These are phyloP conservation scores for Microsporum audouinii DNA, from an alignment of 2,329 filamentous ascomycete species.

Conservation along the genomic window DNA sequence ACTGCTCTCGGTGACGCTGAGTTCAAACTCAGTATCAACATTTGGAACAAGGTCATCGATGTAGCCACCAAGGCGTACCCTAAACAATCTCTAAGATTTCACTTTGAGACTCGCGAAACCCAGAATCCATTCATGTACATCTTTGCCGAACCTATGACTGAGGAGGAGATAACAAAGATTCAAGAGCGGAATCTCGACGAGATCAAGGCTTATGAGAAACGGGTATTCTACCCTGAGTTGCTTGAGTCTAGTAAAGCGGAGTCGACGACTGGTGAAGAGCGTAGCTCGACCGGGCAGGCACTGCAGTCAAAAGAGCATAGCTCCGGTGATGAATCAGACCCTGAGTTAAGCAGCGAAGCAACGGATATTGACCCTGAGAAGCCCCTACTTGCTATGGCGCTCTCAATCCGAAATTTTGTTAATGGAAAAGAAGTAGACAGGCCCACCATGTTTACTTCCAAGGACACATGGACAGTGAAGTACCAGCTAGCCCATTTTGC, in stretches of 20 bases:
- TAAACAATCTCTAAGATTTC: constrained; percentile 59
- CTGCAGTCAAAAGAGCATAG: background rate
- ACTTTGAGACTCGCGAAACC: constrained; percentile 62
- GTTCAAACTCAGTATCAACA: constrained; percentile 65
- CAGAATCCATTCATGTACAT: constrained; percentile 67
- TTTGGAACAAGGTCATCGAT: constrained; percentile 71
- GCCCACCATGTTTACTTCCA: constrained; percentile 39
- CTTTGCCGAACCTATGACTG: constrained; percentile 72
- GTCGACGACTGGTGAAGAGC: constrained; percentile 15
- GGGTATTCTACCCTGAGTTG: constrained; percentile 27
- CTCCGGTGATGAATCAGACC: background rate
- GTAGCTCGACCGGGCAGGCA: constrained; percentile 6
- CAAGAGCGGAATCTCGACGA: constrained; percentile 56
- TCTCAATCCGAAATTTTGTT: constrained; percentile 62
- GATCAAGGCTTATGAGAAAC: constrained; percentile 56
- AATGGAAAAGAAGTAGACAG: constrained; percentile 54
- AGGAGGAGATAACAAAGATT: constrained; percentile 59
- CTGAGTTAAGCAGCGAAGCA: constrained; percentile 6
- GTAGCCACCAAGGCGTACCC: constrained; percentile 66
- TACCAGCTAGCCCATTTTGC: constrained; percentile 60
- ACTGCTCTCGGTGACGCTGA: constrained; percentile 63
- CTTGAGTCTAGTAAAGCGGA: constrained; percentile 11
- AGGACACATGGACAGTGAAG: constrained; percentile 59
- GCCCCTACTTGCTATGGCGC: constrained; percentile 54
- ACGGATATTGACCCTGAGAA: constrained; percentile 12